Base-by-base conservation (phyloP, 306 rosid genomes). In the Ziziphus jujuba region DNA sequence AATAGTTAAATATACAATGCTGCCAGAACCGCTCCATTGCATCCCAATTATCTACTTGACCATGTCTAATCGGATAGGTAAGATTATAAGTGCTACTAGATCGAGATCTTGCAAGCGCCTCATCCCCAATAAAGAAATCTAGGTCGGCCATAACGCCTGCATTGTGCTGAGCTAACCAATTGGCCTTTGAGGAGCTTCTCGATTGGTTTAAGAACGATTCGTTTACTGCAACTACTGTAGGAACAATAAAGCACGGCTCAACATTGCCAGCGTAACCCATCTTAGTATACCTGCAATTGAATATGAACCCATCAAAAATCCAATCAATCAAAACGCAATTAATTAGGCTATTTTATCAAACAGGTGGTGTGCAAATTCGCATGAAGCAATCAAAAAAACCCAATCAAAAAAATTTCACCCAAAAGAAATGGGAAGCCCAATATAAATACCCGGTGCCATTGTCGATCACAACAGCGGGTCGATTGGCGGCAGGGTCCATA, bases 61-160 rank as follows among this genome's bases (percentile, higher is more conserved):
- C 99, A 11, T 90, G 89, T 45, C 56, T 83, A 75, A 95, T 79
- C 24, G 99, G 99, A 70, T 95, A 85, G 57, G 75, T 88, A 34
- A 95, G 87, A 71, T 84, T 90, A 64, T 95, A 95, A 72, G 89
- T 87, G 25, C 85, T 87, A 54, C 99, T 90, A 36, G 97, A 85
- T 76, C 92, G 85, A 63, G 92, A 84, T 79, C 77, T 95, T 11
- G 95, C 63, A 55, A 88, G 58, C 0, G 99, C 99, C 66, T 95
- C 99, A 6, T 95, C 99, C 44, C 99, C 99, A 25, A 95, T 87
- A 67, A 95, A 95, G 84, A 90, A 95, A 84, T 95, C 99, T 47
- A 95, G 97, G 90, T 95, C 99, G 20, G 99, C 99, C 97, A 90
- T 95, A 9, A 95, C 99, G 17, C 99, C 99, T 0, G 99, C 99